Base-by-base conservation (phyloP, 306 rosid genomes). In the Phaseolus lunatus region DNA sequence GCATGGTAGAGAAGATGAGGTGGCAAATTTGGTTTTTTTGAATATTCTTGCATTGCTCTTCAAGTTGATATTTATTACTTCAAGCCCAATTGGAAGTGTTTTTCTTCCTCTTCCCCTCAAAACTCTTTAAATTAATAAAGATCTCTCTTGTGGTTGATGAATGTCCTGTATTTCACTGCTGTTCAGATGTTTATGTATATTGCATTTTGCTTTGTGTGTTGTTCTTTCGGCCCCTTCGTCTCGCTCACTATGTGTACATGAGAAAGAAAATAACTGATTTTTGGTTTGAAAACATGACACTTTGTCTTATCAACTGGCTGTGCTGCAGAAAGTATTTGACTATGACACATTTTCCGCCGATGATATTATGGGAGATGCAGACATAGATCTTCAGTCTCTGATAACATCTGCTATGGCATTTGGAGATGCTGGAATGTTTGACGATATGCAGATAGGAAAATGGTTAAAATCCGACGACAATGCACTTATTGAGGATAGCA, bases 291-390 rank as follows among this genome's bases (percentile, higher is more conserved):
- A 67, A 33, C 19, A 58, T 49, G 74, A 35, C 56, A 53, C 62
- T 65, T 23, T 31, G 23, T 84, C 35, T 27, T 50, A 78, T 69
- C 20, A 37, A 58, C 26, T 72, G 75, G 67, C 47, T 81, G 59
- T 16, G 47, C 70, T 85, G 87, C 97, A 96, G 99, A 84, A 75
- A 54, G 99, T 96, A 77, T 96, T 56, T 77, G 99, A 96, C 82
- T 67, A 92, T 2, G 99, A 96, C 85, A 88, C 90, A 7, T 96
- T 96, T 85, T 92, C 99, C 10, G 88, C 99, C 3, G 99, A 96
- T 64, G 99, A 96, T 81, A 92, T 96, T 73, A 96, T 96, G 99
- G 99, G 99, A 75, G 99, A 96, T 66, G 99, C 98, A 7, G 97
- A 92, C 76, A 78, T 96, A 16, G 99, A 96, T 87, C 97, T 96